Evolutionary conservation across 495 filamentous ascomycete species (phyloP), one percentile per base, ranked within the genome.

Genomic region (Penicillium waksmanii): DNA sequence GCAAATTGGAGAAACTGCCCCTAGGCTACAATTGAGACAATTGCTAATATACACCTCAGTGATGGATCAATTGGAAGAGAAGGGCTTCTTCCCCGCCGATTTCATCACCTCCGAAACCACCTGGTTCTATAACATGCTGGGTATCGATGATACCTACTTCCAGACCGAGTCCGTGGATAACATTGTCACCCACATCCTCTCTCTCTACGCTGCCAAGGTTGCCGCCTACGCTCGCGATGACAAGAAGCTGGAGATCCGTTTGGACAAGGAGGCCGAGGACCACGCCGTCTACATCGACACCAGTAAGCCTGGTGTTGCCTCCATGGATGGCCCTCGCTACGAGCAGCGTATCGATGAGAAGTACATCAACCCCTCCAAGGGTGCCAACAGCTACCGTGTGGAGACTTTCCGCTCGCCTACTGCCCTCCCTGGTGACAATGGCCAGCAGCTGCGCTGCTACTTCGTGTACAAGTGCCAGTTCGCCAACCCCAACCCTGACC

Each of bases 201-300:
- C 94, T 13, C 84, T 98, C 33, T 98, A 98, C 69, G 96, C 96
- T 19, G 95, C 93, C 72, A 98, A 98, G 79, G 87, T 98, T 46
- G 96, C 96, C 6, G 95, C 95, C 2, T 96, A 89, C 66, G 91
- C 94, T 18, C 89, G 95, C 56, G 90, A 96, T 66, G 95, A 98
- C 73, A 96, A 94, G 78, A 86, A 87, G 48, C 82, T 97, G 55
- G 93, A 97, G 75, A 97, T 98, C 60, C 86, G 92, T 18, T 74
- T 98, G 19, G 95, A 98, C 72, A 96, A 97, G 84, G 95, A 98
- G 72, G 91, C 88, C 35, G 82, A 84, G 49, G 96, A 98, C 74
- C 96, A 98, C 73, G 95, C 95, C 42, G 94, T 98, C 68, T 98
- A 98, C 73, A 98, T 98, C 64, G 95, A 98, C 69, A 98, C 96